Evolutionary conservation across 108 stramenopile species (phyloP).

Genomic region (Licmophora abbreviata): DNA sequence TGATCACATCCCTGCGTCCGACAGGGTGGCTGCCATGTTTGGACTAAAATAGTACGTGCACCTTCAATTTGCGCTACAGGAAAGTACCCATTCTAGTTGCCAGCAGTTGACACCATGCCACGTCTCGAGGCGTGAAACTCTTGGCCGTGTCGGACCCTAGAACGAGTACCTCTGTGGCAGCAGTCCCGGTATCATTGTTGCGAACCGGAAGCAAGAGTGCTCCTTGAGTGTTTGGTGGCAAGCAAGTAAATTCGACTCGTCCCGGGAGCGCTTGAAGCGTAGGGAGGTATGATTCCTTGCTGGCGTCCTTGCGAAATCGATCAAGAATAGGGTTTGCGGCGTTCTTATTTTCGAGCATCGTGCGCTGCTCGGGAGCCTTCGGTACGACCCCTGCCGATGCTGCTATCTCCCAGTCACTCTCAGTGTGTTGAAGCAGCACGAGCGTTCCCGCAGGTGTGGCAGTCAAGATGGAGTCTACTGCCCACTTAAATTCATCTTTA

Average conservation of each 20-base stretch:
- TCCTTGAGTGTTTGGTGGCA: constrained; percentile 71
- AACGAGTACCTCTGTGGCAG: constrained; percentile 35
- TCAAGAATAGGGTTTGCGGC: constrained; percentile 62
- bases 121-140: constrained; percentile 73
- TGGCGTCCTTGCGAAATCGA: constrained; percentile 36
- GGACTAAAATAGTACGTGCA: background rate
- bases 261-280: constrained; percentile 80
- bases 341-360: constrained; percentile 3
- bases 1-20: constrained; percentile 20
- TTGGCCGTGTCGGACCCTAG: constrained; percentile 70
- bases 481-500: constrained; percentile 28
- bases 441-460: constrained; percentile 66
- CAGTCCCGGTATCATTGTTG: constrained; percentile 2
- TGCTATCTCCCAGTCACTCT: constrained; percentile 32
- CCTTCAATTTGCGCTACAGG: background rate
- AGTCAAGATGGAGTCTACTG: constrained; percentile 41
- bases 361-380: constrained; percentile 3
- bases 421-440: constrained; percentile 30
- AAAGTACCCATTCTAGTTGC: constrained; percentile 41
- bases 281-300: constrained; percentile 72
- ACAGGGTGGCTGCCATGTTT: constrained; percentile 3
- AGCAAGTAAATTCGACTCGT: constrained; percentile 64
- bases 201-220: constrained; percentile 44
- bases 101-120: constrained; percentile 73
- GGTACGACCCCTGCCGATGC: constrained; percentile 55